Evolutionary conservation across 83 land plant genomes (phyloP).

Genomic region (Diphasiastrum complanatum): DNA sequence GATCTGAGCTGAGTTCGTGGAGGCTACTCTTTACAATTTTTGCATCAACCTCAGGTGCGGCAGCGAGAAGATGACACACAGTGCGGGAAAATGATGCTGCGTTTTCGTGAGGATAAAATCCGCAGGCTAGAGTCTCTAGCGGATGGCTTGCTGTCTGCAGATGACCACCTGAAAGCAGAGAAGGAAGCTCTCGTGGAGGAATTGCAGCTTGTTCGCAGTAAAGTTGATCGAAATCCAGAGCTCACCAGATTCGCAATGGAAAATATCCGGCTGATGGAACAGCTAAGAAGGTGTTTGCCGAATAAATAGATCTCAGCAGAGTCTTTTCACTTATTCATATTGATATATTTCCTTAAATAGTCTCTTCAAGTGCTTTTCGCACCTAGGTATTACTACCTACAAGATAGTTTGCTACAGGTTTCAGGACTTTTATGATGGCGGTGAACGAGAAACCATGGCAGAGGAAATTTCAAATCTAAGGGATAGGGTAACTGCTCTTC

Average conservation of each 20-base stretch:
- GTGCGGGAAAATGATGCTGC: constrained; percentile 42
- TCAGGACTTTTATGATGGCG: constrained; percentile 35
- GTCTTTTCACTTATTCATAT: not conserved
- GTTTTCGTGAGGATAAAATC: constrained; percentile 44
- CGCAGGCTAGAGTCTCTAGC: constrained; percentile 28
- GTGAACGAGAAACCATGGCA: constrained; percentile 30
- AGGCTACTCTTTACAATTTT: too few relatives aligned
- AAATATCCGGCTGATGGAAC: constrained; percentile 41
- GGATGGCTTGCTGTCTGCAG: constrained; percentile 23
- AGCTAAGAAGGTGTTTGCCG: constrained; percentile 31
- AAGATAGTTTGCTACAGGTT: constrained; percentile 22
- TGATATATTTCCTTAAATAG: not conserved
- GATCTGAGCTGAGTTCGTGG: too few relatives aligned
- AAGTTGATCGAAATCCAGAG: constrained; percentile 43
- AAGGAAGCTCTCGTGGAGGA: constrained; percentile 33
- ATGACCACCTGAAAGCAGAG: constrained; percentile 18
- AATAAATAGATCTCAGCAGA: not conserved
- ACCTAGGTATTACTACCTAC: not conserved
- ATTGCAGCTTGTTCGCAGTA: constrained; percentile 26
- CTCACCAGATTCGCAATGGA: constrained; percentile 53
- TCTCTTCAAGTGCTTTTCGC: not conserved
- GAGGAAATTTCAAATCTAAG: constrained; percentile 29
- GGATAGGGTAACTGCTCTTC: constrained; percentile 24
- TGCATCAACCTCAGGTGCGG: too few relatives aligned
- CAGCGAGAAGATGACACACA: constrained; percentile 42